Evolutionary conservation across 139 green algal genomes (phyloP).

Genomic region (Pleodorina starrii): DNA sequence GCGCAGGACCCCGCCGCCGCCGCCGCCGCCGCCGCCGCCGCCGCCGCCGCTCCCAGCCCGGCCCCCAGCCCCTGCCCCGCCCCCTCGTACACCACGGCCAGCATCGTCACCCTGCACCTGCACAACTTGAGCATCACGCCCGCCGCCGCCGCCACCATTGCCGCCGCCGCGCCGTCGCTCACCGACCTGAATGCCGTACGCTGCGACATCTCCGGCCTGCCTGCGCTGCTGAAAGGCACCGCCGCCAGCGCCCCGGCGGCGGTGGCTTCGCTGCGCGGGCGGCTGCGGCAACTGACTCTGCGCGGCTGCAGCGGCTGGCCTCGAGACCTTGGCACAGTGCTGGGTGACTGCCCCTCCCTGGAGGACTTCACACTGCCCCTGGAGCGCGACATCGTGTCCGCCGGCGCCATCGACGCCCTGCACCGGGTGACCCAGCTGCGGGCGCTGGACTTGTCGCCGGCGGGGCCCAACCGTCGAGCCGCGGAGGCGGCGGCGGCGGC

Average conservation of each 20-base stretch:
- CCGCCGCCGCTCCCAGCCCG: neutral
- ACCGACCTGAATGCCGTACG: neutral
- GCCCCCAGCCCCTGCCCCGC: neutral
- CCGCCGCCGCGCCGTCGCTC: neutral
- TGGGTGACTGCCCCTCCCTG: neutral
- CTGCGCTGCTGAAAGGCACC: neutral
- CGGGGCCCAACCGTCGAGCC: neutral
- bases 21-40: too few relatives aligned
- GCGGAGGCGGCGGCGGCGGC: neutral
- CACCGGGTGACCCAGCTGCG: neutral
- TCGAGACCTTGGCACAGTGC: neutral
- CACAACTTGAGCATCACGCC: neutral
- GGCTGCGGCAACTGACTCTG: constrained; percentile 5
- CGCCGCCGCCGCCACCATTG: neutral
- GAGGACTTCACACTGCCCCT: constrained; percentile 11
- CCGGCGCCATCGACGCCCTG: constrained; percentile 9
- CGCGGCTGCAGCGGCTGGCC: constrained; percentile 13
- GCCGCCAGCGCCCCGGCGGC: neutral
- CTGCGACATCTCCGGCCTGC: neutral
- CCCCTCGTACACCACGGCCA: neutral
- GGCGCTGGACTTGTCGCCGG: neutral
- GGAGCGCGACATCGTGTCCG: neutral
- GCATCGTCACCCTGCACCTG: neutral
- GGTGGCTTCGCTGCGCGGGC: neutral
- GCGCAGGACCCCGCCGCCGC: too few relatives aligned